Percentiles rank a stretch among this genome's conserved stretches.
Evolutionary conservation across 2,329 filamentous ascomycete species (phyloP).

Genomic region (Exophiala sideris): DNA sequence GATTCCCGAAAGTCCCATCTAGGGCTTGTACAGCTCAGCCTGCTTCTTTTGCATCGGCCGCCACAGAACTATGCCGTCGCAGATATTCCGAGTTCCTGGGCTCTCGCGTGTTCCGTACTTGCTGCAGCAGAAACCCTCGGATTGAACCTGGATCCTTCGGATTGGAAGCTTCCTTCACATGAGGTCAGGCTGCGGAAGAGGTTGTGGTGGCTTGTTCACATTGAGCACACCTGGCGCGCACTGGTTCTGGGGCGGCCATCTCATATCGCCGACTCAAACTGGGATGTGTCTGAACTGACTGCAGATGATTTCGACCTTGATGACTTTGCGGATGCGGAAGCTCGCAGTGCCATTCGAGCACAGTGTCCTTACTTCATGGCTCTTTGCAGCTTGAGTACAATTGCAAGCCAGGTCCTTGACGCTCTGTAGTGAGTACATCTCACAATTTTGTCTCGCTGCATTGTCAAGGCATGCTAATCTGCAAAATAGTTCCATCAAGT

Average conservation of each 20-base stretch:
- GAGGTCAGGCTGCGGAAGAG: slow-evolving; percentile 80
- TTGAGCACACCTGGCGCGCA: slow-evolving; percentile 94
- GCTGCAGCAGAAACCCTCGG: slow-evolving; percentile 52
- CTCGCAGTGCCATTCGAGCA: slow-evolving; percentile 4
- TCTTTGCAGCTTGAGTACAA: slow-evolving; percentile 11
- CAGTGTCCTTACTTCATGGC: slow-evolving; percentile 12
- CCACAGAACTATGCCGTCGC: slow-evolving; percentile 14
- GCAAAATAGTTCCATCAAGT: slow-evolving; percentile 8
- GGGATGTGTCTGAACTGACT: slow-evolving; percentile 62
- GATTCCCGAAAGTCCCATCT: slow-evolving; percentile 9
- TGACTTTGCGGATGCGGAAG: slow-evolving; percentile 9
- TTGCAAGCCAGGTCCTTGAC: slow-evolving; percentile 4
- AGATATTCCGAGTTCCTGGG: slow-evolving; percentile 9
- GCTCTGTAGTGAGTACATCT: slow-evolving; percentile 13
- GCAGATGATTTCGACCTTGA: slow-evolving; percentile 37
- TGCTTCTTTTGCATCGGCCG: slow-evolving; percentile 11
- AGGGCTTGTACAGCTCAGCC: slow-evolving; percentile 9
- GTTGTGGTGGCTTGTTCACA: slow-evolving; percentile 85
- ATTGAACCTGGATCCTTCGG: slow-evolving; percentile 79
- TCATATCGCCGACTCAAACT: slow-evolving; percentile 67
- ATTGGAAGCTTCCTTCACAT: slow-evolving; percentile 85
- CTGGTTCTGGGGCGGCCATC: slow-evolving; percentile 81
- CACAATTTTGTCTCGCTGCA: background rate
- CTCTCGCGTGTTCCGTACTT: slow-evolving; percentile 8
- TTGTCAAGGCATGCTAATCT: background rate